Evolutionary conservation across 164 flowering plant species (phyloP), one percentile per base, ranked within the genome.

Genomic region (Macadamia tetraphylla): DNA sequence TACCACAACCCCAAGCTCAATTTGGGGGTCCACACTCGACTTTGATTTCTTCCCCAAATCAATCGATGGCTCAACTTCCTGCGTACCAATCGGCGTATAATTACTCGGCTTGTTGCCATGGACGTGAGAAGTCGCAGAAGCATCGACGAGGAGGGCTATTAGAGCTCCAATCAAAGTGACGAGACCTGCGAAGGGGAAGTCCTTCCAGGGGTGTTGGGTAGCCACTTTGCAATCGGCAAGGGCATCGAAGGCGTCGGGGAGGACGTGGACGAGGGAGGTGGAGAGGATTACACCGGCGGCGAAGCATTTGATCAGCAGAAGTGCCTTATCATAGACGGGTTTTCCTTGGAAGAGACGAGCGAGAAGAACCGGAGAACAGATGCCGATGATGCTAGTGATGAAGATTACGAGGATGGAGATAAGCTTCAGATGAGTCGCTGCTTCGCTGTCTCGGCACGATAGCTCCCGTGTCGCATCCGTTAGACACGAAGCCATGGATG

Each of bases 221-320:
- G 87, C 74, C 17, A 87, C 82, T 6, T 74, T 81, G 76, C 90
- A 87, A 67, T 86, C 85, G 60, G 82, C 35, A 61, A 89, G 84
- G 1, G 92, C 87, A 32, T 44, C 64, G 76, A 67, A 87, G 18
- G 92, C 91, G 72, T 89, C 89, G 2, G 94, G 94, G 53, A 87
- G 84, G 52, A 89, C 94, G 73, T 89, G 94, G 67, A 89, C 92
- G 29, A 89, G 82, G 9, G 92, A 86, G 59, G 94, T 89, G 63
- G 92, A 83, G 60, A 89, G 85, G 32, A 89, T 87, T 3, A 87
- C 95, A 1, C 95, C 92, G 30, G 92, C 95, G 7, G 92, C 95
- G 78, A 87, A 89, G 83, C 92, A 87, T 76, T 89, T 89, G 81
- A 89, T 85, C n/a, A 83, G 7, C 0, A 87, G 76, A 0, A 73